Conservation (phyloP, 495 filamentous ascomycete genomes). For the Recurvomyces mirabilis region DNA sequence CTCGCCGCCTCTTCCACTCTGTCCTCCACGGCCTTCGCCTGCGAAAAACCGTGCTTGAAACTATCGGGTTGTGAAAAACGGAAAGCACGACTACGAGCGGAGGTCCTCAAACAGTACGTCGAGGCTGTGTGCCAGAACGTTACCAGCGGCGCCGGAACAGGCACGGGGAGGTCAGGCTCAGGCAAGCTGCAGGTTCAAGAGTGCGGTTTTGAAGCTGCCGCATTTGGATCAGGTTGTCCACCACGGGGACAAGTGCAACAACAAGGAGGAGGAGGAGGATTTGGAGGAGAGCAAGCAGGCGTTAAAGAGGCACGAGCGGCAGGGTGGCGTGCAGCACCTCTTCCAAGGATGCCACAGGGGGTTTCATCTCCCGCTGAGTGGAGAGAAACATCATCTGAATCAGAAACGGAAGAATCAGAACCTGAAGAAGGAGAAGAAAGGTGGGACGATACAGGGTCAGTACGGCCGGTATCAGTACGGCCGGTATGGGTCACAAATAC, state of each 20-base stretch:
- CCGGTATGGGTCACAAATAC: slow-evolving; percentile 26
- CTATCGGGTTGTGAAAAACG: slow-evolving; percentile 39
- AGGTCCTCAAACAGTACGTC: slow-evolving; percentile 36
- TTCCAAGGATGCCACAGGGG: slow-evolving; percentile 6
- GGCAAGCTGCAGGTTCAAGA: slow-evolving; percentile 33
- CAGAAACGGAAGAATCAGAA: slow-evolving; percentile 9
- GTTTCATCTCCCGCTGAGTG: slow-evolving; percentile 16
- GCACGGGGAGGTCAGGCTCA: slow-evolving; percentile 20
- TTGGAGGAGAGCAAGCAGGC: slow-evolving; percentile 22
- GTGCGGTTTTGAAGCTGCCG: slow-evolving; percentile 38
- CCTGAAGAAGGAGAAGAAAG: slow-evolving; percentile 2
- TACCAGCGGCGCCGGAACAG: slow-evolving; percentile 21
- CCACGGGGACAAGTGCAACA: slow-evolving; percentile 21
- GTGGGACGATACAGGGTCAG: slow-evolving; percentile 15
- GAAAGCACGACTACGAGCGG: slow-evolving; percentile 32
- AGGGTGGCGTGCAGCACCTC: slow-evolving; percentile 6
- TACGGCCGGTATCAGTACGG: slow-evolving; percentile 16
- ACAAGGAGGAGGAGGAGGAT: slow-evolving; percentile 19
- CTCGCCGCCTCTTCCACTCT: slow-evolving; percentile 36
- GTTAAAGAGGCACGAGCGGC: slow-evolving; percentile 6
- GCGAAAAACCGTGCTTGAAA: slow-evolving; percentile 40
- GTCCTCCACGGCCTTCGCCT: slow-evolving; percentile 32
- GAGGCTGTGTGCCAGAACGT: slow-evolving; percentile 33
- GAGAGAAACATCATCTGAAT: slow-evolving; percentile 20
- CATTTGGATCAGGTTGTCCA: slow-evolving; percentile 32